phyloP scores from a whole-genome alignment of 208 protist species.

The Wallacemonas sp. region DNA sequence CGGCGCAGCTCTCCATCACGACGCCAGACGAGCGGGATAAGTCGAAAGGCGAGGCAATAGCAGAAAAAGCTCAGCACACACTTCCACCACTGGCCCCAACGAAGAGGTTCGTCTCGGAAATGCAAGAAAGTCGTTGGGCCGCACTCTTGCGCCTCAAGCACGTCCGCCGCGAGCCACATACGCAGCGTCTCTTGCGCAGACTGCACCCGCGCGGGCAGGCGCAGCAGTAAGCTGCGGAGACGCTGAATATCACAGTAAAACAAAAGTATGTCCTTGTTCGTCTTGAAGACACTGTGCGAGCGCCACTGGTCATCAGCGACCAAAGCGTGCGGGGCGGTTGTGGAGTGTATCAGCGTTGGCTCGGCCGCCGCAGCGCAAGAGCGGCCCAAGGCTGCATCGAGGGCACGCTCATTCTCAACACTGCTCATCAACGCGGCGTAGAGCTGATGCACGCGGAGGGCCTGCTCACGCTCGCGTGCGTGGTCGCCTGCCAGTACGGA shows the following conservation, averaged over 20 bases:
- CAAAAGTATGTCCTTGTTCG: slow-evolving; percentile 35
- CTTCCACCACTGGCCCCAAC: slow-evolving; percentile 29
- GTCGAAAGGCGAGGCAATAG: slow-evolving; percentile 53
- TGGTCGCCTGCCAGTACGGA: slow-evolving; percentile 5
- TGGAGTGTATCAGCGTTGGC: too few relatives aligned
- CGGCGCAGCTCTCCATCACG: slow-evolving; percentile 12
- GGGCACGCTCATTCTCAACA: slow-evolving; percentile 22
- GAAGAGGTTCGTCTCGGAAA: slow-evolving; percentile 50
- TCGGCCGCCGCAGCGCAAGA: neutral
- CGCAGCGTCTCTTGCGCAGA: slow-evolving; percentile 35
- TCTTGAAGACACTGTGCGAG: slow-evolving; percentile 10
- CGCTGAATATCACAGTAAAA: slow-evolving; percentile 66
- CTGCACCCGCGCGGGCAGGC: slow-evolving; percentile 25
- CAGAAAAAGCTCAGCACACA: slow-evolving; percentile 40
- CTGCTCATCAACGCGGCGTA: slow-evolving; percentile 12
- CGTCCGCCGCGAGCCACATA: slow-evolving; percentile 32
- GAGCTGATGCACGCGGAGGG: slow-evolving; percentile 11
- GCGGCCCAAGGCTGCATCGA: slow-evolving; percentile 23
- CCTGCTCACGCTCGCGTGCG: neutral
- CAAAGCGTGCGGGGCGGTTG: slow-evolving; percentile 13
- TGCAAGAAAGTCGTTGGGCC: slow-evolving; percentile 34
- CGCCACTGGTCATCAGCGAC: slow-evolving; percentile 32
- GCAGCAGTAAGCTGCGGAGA: slow-evolving; percentile 32
- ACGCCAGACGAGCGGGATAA: slow-evolving; percentile 24
- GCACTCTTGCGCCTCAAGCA: slow-evolving; percentile 50